These are phyloP conservation scores for Nakazawaea peltata DNA, from an alignment of 805 yeast genomes.

Conservation along the genomic window DNA sequence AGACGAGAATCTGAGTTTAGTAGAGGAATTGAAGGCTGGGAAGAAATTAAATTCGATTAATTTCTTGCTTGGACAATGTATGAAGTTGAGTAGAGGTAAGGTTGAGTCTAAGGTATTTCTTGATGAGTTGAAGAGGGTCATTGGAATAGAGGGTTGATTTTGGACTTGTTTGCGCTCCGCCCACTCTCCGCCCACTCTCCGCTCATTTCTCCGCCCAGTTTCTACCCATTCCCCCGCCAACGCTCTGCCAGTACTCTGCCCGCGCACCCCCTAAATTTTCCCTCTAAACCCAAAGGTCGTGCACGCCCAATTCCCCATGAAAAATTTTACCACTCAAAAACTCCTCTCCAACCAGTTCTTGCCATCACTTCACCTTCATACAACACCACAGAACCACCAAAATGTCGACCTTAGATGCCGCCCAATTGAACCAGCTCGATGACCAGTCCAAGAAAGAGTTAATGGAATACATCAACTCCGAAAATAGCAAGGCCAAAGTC, in stretches of 20 bases:
- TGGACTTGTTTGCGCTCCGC: background rate
- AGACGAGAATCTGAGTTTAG: constrained; percentile 40
- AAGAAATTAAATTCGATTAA: constrained; percentile 60
- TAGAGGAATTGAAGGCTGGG: constrained; percentile 46
- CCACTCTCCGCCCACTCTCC: too few species aligned
- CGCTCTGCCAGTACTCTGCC: too few species aligned
- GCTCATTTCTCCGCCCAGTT: constrained; percentile 5
- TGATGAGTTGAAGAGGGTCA: constrained; percentile 14
- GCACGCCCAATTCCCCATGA: too few species aligned
- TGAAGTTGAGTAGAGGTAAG: constrained; percentile 71
- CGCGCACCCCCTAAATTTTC: too few species aligned
- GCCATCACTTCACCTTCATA: background rate
- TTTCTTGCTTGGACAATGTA: constrained; percentile 74
- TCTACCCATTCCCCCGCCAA: too few species aligned
- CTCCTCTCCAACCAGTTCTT: background rate
- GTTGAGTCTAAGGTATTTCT: constrained; percentile 23
- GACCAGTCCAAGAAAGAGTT: constrained; percentile 69
- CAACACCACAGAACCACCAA: background rate
- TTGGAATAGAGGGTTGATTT: background rate
- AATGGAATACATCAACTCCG: constrained; percentile 67
- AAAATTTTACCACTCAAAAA: too few species aligned
- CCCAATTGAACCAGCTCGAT: constrained; percentile 26
- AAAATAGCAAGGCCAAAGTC: constrained; percentile 79
- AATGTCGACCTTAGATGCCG: constrained; percentile 7
- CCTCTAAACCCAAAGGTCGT: too few species aligned